Evolutionary conservation across 441 rosid species (phyloP).

Genomic region (Pelargonium fulgidum): DNA sequence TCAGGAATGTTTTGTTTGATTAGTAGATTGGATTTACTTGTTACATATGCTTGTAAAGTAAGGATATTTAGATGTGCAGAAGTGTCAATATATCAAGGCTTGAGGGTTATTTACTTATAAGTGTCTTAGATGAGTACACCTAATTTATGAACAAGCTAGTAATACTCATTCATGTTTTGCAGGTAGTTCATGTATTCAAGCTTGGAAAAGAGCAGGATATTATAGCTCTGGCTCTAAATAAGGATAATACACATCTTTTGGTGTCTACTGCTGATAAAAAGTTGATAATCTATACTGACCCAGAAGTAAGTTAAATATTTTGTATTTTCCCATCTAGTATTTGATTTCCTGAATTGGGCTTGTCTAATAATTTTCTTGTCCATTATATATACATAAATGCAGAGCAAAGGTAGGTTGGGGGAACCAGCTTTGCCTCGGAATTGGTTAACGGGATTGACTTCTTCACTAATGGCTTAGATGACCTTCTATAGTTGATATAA

Average conservation of each 20-base stretch:
- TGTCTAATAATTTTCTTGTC: background rate
- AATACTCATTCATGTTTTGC: constrained; percentile 27
- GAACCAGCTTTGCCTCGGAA: background rate
- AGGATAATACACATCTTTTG: constrained; percentile 81
- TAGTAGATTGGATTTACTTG: no score
- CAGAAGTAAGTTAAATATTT: constrained; percentile 62
- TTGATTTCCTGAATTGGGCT: background rate
- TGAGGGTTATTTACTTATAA: background rate
- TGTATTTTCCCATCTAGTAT: background rate
- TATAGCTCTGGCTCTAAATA: constrained; percentile 69
- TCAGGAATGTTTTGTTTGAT: no score
- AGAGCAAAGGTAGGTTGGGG: background rate
- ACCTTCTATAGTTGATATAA: background rate
- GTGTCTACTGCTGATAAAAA: constrained; percentile 91
- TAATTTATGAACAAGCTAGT: constrained; percentile 11
- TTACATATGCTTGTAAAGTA: no score
- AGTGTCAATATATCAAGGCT: background rate
- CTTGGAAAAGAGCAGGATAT: constrained; percentile 75
- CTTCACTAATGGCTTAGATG: constrained; percentile 2
- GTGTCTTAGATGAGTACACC: no score
- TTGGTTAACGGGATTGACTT: background rate
- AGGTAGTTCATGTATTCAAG: constrained; percentile 74
- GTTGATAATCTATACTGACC: constrained; percentile 88
- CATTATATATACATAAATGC: background rate
- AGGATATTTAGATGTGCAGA: no score